Evolutionary conservation across 495 filamentous ascomycete genomes (phyloP).

Genomic region (Hapsidospora chrysogenum): DNA sequence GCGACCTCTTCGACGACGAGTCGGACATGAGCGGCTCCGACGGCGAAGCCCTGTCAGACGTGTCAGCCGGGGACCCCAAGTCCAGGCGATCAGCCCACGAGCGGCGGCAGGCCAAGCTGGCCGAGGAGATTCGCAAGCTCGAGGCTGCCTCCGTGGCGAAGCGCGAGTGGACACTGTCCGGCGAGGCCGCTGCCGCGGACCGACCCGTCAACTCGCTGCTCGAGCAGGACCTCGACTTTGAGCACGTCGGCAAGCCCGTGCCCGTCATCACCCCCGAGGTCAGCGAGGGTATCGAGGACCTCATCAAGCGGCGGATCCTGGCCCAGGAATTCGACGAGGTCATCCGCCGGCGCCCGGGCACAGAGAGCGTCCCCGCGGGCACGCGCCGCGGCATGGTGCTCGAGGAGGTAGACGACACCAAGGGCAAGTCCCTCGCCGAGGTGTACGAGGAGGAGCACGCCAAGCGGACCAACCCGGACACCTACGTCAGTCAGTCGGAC

Average conservation of each 20-base stretch:
- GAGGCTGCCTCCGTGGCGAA: conserved; percentile 84
- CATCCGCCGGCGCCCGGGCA: conserved; percentile 60
- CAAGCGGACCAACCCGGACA: conserved; percentile 56
- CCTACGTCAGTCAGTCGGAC: conserved; percentile 61
- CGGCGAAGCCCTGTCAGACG: conserved; percentile 33
- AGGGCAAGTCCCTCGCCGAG: conserved; percentile 77
- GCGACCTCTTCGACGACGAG: conserved; percentile 83
- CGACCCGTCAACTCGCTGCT: conserved; percentile 82
- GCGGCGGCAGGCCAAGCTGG: conserved; percentile 66
- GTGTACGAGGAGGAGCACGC: conserved; percentile 89
- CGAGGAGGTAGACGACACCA: conserved; percentile 66
- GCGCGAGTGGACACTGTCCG: conserved; percentile 76
- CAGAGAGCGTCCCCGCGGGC: conserved; percentile 33
- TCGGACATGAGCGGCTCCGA: conserved; percentile 37
- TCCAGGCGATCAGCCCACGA: conserved; percentile 62
- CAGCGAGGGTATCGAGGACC: conserved; percentile 78
- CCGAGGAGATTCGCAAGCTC: conserved; percentile 76
- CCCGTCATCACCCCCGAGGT: conserved; percentile 90
- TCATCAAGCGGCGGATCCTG: conserved; percentile 88
- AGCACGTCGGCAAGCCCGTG: conserved; percentile 87
- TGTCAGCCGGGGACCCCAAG: conserved; percentile 36
- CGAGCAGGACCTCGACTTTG: conserved; percentile 91
- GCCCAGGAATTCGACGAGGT: conserved; percentile 89
- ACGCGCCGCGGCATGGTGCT: conserved; percentile 44
- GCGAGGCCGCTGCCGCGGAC: conserved; percentile 70